A percentile compares a stretch with the other conserved stretches of the same genome.
Conservation (phyloP, 1,284 basidiomycete genomes). For the Ustilago xerochloae region DNA sequence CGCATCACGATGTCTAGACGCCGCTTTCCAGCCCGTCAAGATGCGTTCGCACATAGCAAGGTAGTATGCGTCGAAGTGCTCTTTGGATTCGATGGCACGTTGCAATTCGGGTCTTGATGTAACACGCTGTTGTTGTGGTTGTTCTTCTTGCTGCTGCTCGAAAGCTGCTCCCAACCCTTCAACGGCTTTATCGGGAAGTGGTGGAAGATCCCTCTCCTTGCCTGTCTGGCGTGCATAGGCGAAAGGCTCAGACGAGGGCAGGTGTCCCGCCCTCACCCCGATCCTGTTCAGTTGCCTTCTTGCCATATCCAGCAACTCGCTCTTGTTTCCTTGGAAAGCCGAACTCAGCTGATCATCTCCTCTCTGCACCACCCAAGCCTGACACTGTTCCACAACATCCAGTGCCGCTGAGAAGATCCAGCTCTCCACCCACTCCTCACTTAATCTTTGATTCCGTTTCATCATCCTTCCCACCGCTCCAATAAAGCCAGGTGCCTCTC, state of each 20-base stretch:
- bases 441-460: conserved; percentile 72
- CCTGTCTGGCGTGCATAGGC: background rate
- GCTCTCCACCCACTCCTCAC: conserved; percentile 84
- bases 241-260: conserved; percentile 79
- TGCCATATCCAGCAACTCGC: conserved; percentile 83
- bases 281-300: conserved; percentile 81
- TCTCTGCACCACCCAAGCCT: conserved; percentile 74
- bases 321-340: conserved; percentile 72
- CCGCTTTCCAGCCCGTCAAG: conserved; percentile 81
- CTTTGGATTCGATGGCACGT: conserved; percentile 73
- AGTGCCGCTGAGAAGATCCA: conserved; percentile 94
- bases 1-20: conserved; percentile 83
- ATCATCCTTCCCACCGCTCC: conserved; percentile 82
- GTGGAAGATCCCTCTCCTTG: conserved; percentile 38
- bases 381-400: conserved; percentile 85
- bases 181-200: conserved; percentile 11
- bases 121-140: conserved; percentile 11
- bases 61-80: conserved; percentile 60
- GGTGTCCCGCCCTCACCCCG: conserved; percentile 78
- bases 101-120: conserved; percentile 74
- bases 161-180: background rate
- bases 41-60: conserved; percentile 77
- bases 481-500: conserved; percentile 79
- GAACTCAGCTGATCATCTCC: conserved; percentile 50
- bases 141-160: conserved; percentile 10